These are phyloP conservation scores for Fraxinus sp. DNA, from an alignment of 305 asterid species.

Conservation along the genomic window DNA sequence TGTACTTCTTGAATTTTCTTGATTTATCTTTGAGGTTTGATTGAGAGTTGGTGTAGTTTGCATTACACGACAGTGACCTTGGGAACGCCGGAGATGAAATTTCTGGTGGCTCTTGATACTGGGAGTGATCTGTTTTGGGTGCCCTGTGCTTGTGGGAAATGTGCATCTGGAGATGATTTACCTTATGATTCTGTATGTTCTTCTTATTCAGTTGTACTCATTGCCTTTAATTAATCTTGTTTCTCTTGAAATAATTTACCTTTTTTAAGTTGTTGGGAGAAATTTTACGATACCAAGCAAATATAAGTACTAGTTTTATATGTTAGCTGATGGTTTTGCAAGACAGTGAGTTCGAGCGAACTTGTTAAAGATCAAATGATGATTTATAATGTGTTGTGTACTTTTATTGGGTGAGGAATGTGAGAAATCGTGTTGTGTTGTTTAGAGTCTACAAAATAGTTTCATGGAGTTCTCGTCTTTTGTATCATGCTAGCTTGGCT, in stretches of 20 bases:
- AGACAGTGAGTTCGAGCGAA: not conserved
- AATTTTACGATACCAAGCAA: not conserved
- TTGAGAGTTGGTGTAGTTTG: constrained; percentile 53
- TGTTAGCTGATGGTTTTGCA: not conserved
- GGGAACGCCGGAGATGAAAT: constrained; percentile 75
- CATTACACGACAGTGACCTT: constrained; percentile 76
- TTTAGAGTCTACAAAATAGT: not conserved
- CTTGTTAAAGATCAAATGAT: not conserved
- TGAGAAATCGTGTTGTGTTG: not conserved
- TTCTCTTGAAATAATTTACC: not conserved
- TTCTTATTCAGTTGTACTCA: not conserved
- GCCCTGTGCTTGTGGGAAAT: constrained; percentile 65
- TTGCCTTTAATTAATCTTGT: not conserved
- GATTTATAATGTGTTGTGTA: not conserved
- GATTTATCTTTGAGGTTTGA: constrained; percentile 1
- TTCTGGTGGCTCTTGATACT: constrained; percentile 90
- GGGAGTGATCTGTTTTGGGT: constrained; percentile 91
- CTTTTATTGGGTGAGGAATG: not conserved
- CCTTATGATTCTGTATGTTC: constrained; percentile 54
- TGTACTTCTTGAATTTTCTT: not conserved
- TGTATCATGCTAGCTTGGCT: not conserved
- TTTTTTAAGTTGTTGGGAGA: not conserved
- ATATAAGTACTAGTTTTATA: not conserved
- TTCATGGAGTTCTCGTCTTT: not conserved
- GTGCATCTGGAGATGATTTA: constrained; percentile 57